A percentile compares a stretch with the other conserved stretches of the same genome.
Conservation (phyloP, 495 filamentous ascomycete genomes). For the Penicillium ochrochloron region DNA sequence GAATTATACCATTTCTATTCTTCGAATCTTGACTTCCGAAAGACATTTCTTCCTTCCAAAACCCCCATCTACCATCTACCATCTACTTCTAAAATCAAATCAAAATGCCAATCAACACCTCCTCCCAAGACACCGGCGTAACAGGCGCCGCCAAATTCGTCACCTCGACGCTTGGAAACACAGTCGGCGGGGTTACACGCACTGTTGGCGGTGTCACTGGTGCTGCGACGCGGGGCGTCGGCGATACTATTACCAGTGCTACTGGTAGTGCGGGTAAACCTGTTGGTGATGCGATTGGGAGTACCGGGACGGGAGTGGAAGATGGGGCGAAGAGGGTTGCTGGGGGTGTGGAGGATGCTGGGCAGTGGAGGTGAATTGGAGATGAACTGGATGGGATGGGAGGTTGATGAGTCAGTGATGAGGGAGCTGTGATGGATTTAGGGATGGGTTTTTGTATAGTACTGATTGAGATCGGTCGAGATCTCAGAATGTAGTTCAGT, state of each 20-base stretch:
- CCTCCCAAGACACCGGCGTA: slow-evolving; percentile 41
- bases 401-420: background rate
- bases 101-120: slow-evolving; percentile 28
- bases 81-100: slow-evolving; percentile 10
- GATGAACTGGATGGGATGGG: background rate
- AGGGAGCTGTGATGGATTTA: background rate
- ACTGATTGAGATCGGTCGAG: no score
- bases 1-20: no score
- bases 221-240: slow-evolving; percentile 66
- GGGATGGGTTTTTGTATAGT: background rate
- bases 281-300: slow-evolving; percentile 67
- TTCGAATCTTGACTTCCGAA: background rate
- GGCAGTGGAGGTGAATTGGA: slow-evolving; percentile 59
- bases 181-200: slow-evolving; percentile 64
- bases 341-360: slow-evolving; percentile 69
- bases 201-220: slow-evolving; percentile 73
- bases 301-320: slow-evolving; percentile 63
- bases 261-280: slow-evolving; percentile 67
- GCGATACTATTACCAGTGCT: slow-evolving; percentile 64
- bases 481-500: no score
- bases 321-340: slow-evolving; percentile 59
- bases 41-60: background rate
- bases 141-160: slow-evolving; percentile 52
- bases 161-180: slow-evolving; percentile 61
- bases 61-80: background rate